Conservation (phyloP, 371 early-diverging fungal genomes). For the Lichtheimia corymbifera region DNA sequence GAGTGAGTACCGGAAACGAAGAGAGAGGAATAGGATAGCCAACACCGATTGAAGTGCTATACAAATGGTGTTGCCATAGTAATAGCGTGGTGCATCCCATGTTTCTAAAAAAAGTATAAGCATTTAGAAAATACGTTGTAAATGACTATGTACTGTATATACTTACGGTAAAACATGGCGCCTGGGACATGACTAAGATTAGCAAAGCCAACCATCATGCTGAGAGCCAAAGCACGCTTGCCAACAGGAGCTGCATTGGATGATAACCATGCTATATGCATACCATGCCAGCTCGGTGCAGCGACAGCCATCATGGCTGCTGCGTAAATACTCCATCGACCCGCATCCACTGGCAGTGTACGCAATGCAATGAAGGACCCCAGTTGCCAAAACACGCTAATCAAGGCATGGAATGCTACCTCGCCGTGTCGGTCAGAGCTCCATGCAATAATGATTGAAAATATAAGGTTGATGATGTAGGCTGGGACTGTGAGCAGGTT, state of each 20-base stretch:
- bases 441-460: constrained; percentile 45
- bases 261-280: constrained; percentile 51
- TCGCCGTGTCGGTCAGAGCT: constrained; percentile 48
- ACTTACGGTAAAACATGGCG: constrained; percentile 22
- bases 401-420: constrained; percentile 41
- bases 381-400: constrained; percentile 38
- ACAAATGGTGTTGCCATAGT: constrained; percentile 41
- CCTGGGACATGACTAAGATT: constrained; percentile 37
- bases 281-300: constrained; percentile 46
- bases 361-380: constrained; percentile 41
- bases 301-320: constrained; percentile 27
- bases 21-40: constrained; percentile 21
- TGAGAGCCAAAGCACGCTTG: constrained; percentile 49
- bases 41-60: constrained; percentile 21
- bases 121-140: background rate
- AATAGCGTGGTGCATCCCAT: constrained; percentile 41
- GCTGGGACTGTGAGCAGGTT: constrained; percentile 58
- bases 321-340: constrained; percentile 43
- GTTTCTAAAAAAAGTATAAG: constrained; percentile 7
- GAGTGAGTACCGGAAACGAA: constrained; percentile 26
- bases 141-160: background rate
- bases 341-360: constrained; percentile 38
- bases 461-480: constrained; percentile 39
- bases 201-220: constrained; percentile 41
- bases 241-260: constrained; percentile 50